A percentile compares a stretch with the other conserved stretches of the same genome.
Conservation (phyloP, 306 rosid genomes). For the Corylus avellana region DNA sequence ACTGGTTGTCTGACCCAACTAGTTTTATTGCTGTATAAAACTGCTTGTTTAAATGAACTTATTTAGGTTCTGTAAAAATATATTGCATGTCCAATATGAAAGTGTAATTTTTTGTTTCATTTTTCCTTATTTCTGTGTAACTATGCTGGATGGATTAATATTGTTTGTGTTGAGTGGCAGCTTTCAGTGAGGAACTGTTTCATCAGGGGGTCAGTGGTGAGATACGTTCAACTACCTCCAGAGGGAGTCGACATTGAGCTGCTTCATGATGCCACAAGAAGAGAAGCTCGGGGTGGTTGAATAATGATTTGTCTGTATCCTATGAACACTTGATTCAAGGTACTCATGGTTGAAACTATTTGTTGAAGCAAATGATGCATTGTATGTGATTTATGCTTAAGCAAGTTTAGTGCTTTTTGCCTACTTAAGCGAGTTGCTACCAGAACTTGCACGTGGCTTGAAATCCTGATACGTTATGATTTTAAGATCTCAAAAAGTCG, state of each 20-base stretch:
- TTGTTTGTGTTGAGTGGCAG: constrained; percentile 45
- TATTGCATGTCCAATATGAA: neutral
- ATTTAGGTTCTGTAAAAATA: neutral
- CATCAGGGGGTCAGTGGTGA: constrained; percentile 97
- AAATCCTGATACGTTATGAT: neutral
- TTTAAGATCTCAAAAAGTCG: neutral
- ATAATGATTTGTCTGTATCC: constrained; percentile 1
- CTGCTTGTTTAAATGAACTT: neutral
- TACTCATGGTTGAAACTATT: constrained; percentile 7
- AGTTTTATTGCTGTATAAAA: neutral
- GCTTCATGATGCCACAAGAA: constrained; percentile 94
- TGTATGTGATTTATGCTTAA: neutral
- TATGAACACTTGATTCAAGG: neutral
- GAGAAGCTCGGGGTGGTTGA: constrained; percentile 97
- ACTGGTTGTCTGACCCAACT: neutral
- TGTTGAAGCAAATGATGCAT: constrained; percentile 1
- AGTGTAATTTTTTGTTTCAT: neutral
- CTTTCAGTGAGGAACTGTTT: constrained; percentile 98
- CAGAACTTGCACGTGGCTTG: neutral
- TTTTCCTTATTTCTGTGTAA: neutral
- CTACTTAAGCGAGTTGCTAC: neutral
- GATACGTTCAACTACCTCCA: constrained; percentile 94
- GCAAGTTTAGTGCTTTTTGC: neutral
- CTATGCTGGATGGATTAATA: constrained; percentile 13
- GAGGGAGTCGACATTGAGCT: constrained; percentile 95